These are phyloP conservation scores for Discostella stelligeroides DNA, from an alignment of 108 stramenopile species.

Conservation along the genomic window DNA sequence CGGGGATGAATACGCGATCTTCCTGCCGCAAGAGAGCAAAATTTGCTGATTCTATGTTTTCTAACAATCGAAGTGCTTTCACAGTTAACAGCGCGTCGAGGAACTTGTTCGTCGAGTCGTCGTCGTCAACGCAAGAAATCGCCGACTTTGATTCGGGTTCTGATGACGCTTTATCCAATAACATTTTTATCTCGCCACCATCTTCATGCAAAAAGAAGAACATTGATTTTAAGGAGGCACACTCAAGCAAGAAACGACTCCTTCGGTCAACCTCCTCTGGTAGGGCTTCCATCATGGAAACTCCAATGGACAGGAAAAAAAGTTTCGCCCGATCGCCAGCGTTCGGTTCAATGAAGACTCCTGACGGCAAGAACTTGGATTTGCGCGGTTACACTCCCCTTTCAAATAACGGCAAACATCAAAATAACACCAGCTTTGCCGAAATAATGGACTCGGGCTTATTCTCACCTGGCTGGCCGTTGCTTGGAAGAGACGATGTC, in stretches of 20 bases:
- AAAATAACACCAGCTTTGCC: conserved; percentile 12
- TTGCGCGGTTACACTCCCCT: conserved; percentile 44
- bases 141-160: conserved; percentile 1
- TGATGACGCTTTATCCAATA: conserved; percentile 6
- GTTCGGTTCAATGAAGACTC: conserved; percentile 31
- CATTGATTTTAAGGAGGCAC: neutral
- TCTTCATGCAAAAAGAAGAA: conserved; percentile 13
- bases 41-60: conserved; percentile 23
- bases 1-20: neutral
- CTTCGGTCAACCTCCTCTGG: conserved; percentile 33
- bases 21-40: conserved; percentile 13
- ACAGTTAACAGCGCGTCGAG: conserved; percentile 22
- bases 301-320: conserved; percentile 23
- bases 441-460: conserved; percentile 31
- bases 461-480: conserved; percentile 31
- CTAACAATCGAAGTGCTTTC: conserved; percentile 11
- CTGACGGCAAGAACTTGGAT: conserved; percentile 22
- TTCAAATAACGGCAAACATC: conserved; percentile 23
- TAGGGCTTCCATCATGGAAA: conserved; percentile 37
- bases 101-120: conserved; percentile 17
- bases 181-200: conserved; percentile 39
- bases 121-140: conserved; percentile 8
- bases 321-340: conserved; percentile 9
- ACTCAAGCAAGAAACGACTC: conserved; percentile 21
- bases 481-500: conserved; percentile 30